Base-by-base conservation (phyloP, 495 filamentous ascomycete genomes). In the Hyaloscypha bicolor region DNA sequence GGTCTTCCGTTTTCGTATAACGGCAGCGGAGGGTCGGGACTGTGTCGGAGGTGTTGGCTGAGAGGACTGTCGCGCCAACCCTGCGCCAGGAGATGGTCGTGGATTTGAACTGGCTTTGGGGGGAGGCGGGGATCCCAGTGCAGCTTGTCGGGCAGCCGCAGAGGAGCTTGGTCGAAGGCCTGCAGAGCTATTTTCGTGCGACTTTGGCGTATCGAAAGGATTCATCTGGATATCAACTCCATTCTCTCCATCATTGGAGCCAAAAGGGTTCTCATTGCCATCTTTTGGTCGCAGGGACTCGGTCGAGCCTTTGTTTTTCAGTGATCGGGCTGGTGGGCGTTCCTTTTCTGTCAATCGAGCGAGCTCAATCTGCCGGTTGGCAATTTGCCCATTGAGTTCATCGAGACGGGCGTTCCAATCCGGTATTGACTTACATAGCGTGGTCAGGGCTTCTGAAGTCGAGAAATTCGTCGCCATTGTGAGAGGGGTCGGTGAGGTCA, bases 321-420 rank as follows among this genome's bases (percentile, higher is more conserved):
- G 70, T 12, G 84, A 83, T 56, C 75, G 73, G 30, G 65, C 66
- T 5, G 74, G 62, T 9, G 72, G 52, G 25, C 63, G 68, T 12
- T 64, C 48, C 12, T 57, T 64, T 19, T 70, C 71, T 62, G 72
- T 64, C 11, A 74, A 69, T 31, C 68, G 70, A 32, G 73, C 65
- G 68, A 93, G 87, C 76, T 92, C 90, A 51, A 83, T 76, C 75
- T 93, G 88, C 76, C 88, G 90, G 66, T 83, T 80, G 42, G 87
- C 83, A 42, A 93, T 88, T 71, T 93, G 86, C 52, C 81, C 76
- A 68, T 85, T 87, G 32, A 94, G 83, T 19, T 91, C 87, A 53
- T 92, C 89, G 57, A 93, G 79, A 53, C 83, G 84, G 67, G 76
- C 78, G 53, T 88, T 82, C 91, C 91, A 93, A 65, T 85, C 77